These are phyloP conservation scores for Heterobasidion annosum DNA, from an alignment of 1,284 basidiomycete species.

Conservation along the genomic window DNA sequence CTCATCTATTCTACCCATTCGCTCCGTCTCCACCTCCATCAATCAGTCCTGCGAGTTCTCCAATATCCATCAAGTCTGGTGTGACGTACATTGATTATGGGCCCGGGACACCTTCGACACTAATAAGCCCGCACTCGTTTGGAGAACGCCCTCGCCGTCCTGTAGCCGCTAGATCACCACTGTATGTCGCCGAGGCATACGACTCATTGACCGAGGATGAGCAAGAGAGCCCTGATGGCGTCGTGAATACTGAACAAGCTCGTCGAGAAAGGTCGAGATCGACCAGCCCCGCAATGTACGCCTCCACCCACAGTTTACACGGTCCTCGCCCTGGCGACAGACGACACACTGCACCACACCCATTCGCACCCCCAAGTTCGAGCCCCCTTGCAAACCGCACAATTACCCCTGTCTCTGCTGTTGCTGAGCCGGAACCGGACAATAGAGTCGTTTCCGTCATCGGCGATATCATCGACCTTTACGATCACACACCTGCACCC, in stretches of 20 bases:
- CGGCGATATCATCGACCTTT: constrained; percentile 12
- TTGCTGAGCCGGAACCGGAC: not conserved
- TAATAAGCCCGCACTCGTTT: not conserved
- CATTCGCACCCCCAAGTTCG: constrained; percentile 9
- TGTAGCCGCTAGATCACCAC: not conserved
- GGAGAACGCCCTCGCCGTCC: not conserved
- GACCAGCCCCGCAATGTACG: not conserved
- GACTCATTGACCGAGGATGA: not conserved
- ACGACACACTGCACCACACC: constrained; percentile 1
- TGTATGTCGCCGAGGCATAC: not conserved
- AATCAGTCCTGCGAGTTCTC: constrained; percentile 1
- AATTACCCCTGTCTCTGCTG: too few species aligned
- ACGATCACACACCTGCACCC: constrained; percentile 8
- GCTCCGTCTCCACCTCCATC: constrained; percentile 6
- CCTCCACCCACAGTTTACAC: not conserved
- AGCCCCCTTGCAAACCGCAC: constrained; percentile 9
- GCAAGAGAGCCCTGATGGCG: not conserved
- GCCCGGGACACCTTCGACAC: not conserved
- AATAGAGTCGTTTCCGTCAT: constrained; percentile 5
- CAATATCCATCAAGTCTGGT: constrained; percentile 3
- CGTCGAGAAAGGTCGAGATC: not conserved
- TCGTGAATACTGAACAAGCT: not conserved
- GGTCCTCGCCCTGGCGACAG: not conserved
- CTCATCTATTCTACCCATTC: not conserved
- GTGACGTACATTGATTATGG: constrained; percentile 4